These are phyloP conservation scores for Colletotrichum chrysophilum DNA, from an alignment of 2,329 filamentous ascomycete species.

Conservation along the genomic window DNA sequence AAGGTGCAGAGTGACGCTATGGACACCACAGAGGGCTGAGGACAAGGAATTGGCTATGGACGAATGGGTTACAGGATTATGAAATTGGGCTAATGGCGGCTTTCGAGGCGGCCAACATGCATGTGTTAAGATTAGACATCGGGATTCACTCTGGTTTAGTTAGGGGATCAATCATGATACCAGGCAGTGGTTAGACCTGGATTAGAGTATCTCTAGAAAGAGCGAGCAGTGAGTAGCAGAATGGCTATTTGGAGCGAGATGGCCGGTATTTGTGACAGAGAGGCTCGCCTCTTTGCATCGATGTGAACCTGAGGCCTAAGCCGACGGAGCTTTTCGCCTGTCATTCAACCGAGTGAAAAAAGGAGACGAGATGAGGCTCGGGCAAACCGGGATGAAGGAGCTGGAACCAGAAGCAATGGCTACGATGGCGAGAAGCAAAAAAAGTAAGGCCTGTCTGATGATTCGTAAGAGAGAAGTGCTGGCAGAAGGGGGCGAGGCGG, in stretches of 20 bases:
- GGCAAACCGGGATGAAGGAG: neutral
- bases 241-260: neutral
- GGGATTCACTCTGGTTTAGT: neutral
- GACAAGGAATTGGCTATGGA: neutral
- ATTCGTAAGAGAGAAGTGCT: neutral
- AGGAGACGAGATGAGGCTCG: neutral
- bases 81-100: neutral
- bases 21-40: slow-evolving; percentile 47
- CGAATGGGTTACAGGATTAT: neutral
- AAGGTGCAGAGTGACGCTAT: slow-evolving; percentile 42
- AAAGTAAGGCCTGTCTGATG: neutral
- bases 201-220: neutral
- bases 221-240: neutral
- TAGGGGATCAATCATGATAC: neutral
- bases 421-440: neutral
- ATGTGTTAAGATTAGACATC: neutral
- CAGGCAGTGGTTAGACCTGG: neutral
- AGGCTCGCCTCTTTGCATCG: too few relatives aligned
- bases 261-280: slow-evolving; percentile 1
- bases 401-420: neutral
- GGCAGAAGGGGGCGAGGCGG: neutral
- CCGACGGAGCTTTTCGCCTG: neutral
- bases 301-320: neutral
- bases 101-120: neutral
- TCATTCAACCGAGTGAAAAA: neutral